Conservation (phyloP, 805 yeast genomes). For the Saccharomyces eubayanus region DNA sequence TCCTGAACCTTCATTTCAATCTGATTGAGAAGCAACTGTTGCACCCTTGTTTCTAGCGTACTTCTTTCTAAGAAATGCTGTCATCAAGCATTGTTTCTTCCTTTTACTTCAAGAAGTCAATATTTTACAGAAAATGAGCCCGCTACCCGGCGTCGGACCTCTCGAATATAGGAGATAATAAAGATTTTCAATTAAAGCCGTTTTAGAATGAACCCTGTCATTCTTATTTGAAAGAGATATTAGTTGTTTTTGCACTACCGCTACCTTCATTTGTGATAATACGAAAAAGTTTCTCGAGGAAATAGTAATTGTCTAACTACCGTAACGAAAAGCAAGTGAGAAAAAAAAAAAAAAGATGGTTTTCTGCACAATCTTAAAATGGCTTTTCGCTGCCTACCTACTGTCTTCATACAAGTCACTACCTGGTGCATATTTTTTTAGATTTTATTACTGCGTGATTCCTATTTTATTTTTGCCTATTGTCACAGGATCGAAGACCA, state of each 20-base stretch:
- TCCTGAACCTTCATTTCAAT: background rate
- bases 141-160: background rate
- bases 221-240: background rate
- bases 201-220: background rate
- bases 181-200: background rate
- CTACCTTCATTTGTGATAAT: background rate
- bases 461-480: constrained; percentile 36
- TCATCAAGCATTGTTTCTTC: background rate
- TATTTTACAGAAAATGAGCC: background rate
- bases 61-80: background rate
- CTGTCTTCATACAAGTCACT: constrained; percentile 44
- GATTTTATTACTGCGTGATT: constrained; percentile 48
- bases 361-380: constrained; percentile 8
- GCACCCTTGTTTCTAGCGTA: background rate
- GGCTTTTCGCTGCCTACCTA: constrained; percentile 11
- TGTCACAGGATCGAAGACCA: constrained; percentile 17
- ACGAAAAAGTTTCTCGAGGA: background rate
- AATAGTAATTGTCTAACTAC: background rate
- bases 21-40: background rate
- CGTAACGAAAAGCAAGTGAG: background rate
- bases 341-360: constrained; percentile 4
- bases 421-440: constrained; percentile 56
- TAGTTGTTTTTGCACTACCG: background rate
- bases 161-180: background rate
- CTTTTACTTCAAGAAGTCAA: background rate